Base-by-base conservation (phyloP, 2,329 filamentous ascomycete species). In the Stagonosporopsis chrysanthemi region DNA sequence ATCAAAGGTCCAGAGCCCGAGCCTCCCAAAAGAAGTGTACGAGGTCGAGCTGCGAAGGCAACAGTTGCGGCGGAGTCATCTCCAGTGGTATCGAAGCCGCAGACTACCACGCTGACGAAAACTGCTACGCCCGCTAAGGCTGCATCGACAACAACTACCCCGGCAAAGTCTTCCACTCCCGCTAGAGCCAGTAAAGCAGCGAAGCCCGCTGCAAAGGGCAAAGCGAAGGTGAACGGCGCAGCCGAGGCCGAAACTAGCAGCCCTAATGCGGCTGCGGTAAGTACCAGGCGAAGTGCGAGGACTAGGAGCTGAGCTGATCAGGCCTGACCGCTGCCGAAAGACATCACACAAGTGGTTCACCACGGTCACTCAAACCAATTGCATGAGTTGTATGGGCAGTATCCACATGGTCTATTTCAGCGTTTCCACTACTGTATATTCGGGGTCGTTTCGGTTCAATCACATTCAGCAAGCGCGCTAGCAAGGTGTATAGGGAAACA, bases 81-180 rank as follows among this genome's bases (percentile, higher is more conserved):
- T 11, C 63, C 66, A 2, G 43, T 41, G 14, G 45, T 49, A 26
- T 63, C 64, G 40, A 70, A 66, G 33, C 62, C 56, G 19, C 67
- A 66, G 39, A 58, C 50, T 7, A 17, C 47, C 17, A 64, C 61
- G 7, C 58, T 62, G 6, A 59, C 60, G 4, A 72, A 72, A 12
- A 6, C 22, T 23, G 2, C 26, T 14, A 52, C 53, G 6, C 41
- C 53, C 9, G 47, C 42, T 12, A 51, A 51, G n/a, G n/a, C n/a
- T n/a, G n/a, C n/a, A n/a, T n/a, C n/a, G n/a, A n/a, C n/a, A n/a
- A n/a, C n/a, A n/a, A n/a, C n/a, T n/a, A n/a, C n/a, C n/a, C n/a
- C n/a, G n/a, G n/a, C n/a, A n/a, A n/a, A n/a, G n/a, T n/a, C n/a
- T n/a, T n/a, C n/a, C n/a, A n/a, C n/a, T n/a, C n/a, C n/a, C n/a